phyloP scores from a whole-genome alignment of 495 filamentous ascomycete genomes.

The Penicillium dipodomyicola region DNA sequence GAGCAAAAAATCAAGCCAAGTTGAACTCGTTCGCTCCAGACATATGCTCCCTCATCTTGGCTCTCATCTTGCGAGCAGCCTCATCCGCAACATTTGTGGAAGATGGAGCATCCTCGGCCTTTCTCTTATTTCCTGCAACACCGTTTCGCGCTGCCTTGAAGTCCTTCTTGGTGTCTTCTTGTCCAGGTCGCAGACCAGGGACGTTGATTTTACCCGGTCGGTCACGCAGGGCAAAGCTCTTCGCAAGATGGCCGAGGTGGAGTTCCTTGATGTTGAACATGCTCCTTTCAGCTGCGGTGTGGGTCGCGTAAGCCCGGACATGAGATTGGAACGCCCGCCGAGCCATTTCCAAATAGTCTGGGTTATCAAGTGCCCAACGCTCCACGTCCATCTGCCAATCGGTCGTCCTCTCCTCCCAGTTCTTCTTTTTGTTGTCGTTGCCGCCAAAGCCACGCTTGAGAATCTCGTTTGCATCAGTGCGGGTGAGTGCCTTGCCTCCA shows the following conservation, averaged over 20 bases:
- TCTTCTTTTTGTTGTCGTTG: constrained; percentile 39
- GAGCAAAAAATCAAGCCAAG: constrained; percentile 57
- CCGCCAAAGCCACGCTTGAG: constrained; percentile 59
- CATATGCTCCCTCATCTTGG: constrained; percentile 78
- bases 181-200: constrained; percentile 52
- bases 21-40: constrained; percentile 81
- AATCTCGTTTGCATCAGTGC: constrained; percentile 58
- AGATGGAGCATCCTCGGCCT: constrained; percentile 41
- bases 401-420: constrained; percentile 70
- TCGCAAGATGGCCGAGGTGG: constrained; percentile 90
- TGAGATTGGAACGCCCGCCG: constrained; percentile 85
- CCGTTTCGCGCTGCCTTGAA: constrained; percentile 45
- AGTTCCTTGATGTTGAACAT: constrained; percentile 87
- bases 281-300: constrained; percentile 73
- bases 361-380: constrained; percentile 63
- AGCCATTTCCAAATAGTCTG: constrained; percentile 65
- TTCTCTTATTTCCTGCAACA: constrained; percentile 38
- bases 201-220: constrained; percentile 82
- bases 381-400: constrained; percentile 76
- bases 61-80: constrained; percentile 70
- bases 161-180: constrained; percentile 47
- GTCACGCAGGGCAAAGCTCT: constrained; percentile 86
- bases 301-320: constrained; percentile 91
- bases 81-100: constrained; percentile 52
- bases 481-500: constrained; percentile 50